Evolutionary conservation across 2,329 filamentous ascomycete genomes (phyloP).

Genomic region (Cladobotryum mycophilum): DNA sequence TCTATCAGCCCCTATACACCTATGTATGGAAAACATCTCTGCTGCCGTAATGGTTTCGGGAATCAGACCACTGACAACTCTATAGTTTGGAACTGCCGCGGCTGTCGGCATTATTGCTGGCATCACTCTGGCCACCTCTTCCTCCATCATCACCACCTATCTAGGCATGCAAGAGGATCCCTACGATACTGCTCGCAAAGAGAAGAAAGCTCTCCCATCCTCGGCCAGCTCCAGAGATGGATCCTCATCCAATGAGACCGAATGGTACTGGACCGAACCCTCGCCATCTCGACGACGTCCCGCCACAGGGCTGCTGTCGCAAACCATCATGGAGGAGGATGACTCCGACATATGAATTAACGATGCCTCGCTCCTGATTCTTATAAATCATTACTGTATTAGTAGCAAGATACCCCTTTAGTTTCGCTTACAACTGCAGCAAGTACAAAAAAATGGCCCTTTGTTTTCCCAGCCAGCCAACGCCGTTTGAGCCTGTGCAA

Average conservation of each 20-base stretch:
- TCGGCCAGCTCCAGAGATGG: conserved; percentile 13
- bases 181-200: conserved; percentile 9
- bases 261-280: conserved; percentile 34
- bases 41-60: not conserved
- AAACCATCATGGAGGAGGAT: conserved; percentile 68
- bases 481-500: too few relatives aligned
- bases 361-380: not conserved
- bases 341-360: conserved; percentile 41
- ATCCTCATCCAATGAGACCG: conserved; percentile 28
- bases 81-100: conserved; percentile 56
- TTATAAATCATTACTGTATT: too few relatives aligned
- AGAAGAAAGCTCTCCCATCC: conserved; percentile 13
- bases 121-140: conserved; percentile 50
- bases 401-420: too few relatives aligned
- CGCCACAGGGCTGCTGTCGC: conserved; percentile 48
- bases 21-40: conserved; percentile 33
- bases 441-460: too few relatives aligned
- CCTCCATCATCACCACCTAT: conserved; percentile 46
- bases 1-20: conserved; percentile 35
- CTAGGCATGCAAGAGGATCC: conserved; percentile 37
- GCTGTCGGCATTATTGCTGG: conserved; percentile 62
- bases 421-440: too few relatives aligned
- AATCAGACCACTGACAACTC: not conserved
- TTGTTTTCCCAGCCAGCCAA: too few relatives aligned
- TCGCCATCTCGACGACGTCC: conserved; percentile 33